Evolutionary conservation across 495 filamentous ascomycete genomes (phyloP), one percentile per base, ranked within the genome.

Genomic region (Hyaloscypha variabilis): DNA sequence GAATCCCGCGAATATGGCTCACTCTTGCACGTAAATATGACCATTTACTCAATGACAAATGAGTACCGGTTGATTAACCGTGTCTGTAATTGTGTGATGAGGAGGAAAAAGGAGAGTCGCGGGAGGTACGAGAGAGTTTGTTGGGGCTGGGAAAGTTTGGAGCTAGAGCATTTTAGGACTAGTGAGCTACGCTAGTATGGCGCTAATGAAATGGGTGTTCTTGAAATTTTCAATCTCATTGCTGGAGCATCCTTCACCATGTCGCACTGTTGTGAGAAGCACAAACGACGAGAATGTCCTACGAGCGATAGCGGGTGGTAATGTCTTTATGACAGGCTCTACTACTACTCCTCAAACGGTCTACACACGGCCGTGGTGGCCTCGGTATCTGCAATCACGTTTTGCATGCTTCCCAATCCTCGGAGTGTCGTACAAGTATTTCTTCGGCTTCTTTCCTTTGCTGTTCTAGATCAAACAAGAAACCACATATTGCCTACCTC

Each of bases 401-500:
- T n/a, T n/a, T n/a, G n/a, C n/a, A n/a, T n/a, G n/a, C n/a, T n/a
- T n/a, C n/a, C n/a, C n/a, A n/a, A n/a, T n/a, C n/a, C n/a, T n/a
- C n/a, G n/a, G n/a, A n/a, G n/a, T n/a, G n/a, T n/a, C n/a, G n/a
- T n/a, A n/a, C n/a, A n/a, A n/a, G n/a, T n/a, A n/a, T n/a, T n/a
- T n/a, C n/a, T n/a, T n/a, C n/a, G n/a, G n/a, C n/a, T n/a, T n/a
- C n/a, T n/a, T n/a, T n/a, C n/a, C n/a, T n/a, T n/a, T n/a, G n/a
- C n/a, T n/a, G n/a, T n/a, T n/a, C n/a, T n/a, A n/a, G n/a, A n/a
- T n/a, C n/a, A n/a, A n/a, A n/a, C n/a, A 30, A 42, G 46, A 69
- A 74, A 75, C 83, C 83, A 86, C 83, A 78, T 80, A 75, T 81
- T 86, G 82, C 81, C 81, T 82, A 75, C 83, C 82, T 73, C 71